Base-by-base conservation (phyloP, 2,329 filamentous ascomycete species). In the Plectosphaerella cucumerina region DNA sequence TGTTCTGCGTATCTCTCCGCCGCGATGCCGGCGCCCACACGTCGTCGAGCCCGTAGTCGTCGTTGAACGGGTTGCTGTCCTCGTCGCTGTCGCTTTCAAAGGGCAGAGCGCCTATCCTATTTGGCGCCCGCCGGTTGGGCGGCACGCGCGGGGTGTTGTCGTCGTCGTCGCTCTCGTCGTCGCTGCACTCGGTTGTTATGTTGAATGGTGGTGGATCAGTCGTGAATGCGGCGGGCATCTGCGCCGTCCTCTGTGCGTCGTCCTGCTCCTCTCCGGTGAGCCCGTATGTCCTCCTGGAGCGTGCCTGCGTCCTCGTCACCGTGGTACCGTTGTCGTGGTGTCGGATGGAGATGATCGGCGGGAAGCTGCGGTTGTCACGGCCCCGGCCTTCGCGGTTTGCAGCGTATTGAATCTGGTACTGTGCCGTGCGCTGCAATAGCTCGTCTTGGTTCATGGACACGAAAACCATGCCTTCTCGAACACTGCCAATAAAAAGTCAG, bases 401-500 rank as follows among this genome's bases (percentile, higher is more conserved):
- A 17, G 73, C 67, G 60, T 87, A 90, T 58, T 86, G 82, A 22
- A 93, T 85, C 58, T 89, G 82, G 64, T 93, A 93, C 53, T 84
- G 79, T 6, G 87, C 80, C 11, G 90, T 94, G 52, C 86, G 80
- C 18, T 76, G 80, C 42, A 94, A 70, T 1, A 94, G 73, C 53
- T 94, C 86, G 58, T 95, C 85, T 35, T 85, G 81, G 39, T 84
- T 81, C 92, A 97, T 96, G 44, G 89, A 82, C 23, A 97, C 80
- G 63, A 97, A 97, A 1, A 97, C 82, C 79, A 97, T 86, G 43
- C 94, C 93, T 77, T 96, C 89, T 68, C 93, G 86, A 49, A 96
- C 86, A 49, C 89, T 93, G 64, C 51, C 44, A 50, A 50, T 55
- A 51, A 51, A 49, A 55, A 51, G 50, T 55, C 56, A 52, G 52